Evolutionary conservation across 257 asterid species (phyloP).

Genomic region (Gentiana macrophylla): DNA sequence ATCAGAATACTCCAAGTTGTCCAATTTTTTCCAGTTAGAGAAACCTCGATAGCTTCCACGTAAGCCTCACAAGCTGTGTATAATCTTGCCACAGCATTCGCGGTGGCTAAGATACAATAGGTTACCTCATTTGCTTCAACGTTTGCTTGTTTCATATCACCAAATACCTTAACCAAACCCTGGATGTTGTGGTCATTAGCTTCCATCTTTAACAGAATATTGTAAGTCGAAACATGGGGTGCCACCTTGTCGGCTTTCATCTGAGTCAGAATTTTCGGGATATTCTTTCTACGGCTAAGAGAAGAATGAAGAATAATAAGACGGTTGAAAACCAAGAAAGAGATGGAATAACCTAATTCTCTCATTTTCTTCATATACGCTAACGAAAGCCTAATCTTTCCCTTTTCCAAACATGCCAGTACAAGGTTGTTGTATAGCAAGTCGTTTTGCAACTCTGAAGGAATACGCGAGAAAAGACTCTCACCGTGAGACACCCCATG

Average conservation of each 20-base stretch:
- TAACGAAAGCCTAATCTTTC: slow-evolving; percentile 53
- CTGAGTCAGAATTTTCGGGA: slow-evolving; percentile 58
- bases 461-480: slow-evolving; percentile 59
- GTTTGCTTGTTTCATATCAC: slow-evolving; percentile 45
- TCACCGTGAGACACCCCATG: slow-evolving; percentile 76
- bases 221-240: slow-evolving; percentile 66
- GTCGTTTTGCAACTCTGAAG: slow-evolving; percentile 55
- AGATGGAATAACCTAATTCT: slow-evolving; percentile 57
- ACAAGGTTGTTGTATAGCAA: slow-evolving; percentile 77
- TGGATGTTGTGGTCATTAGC: slow-evolving; percentile 68
- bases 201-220: slow-evolving; percentile 69
- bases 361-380: slow-evolving; percentile 91
- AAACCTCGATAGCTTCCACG: slow-evolving; percentile 45
- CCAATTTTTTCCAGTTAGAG: slow-evolving; percentile 71
- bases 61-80: slow-evolving; percentile 64
- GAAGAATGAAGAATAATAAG: slow-evolving; percentile 75
- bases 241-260: slow-evolving; percentile 78
- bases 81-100: slow-evolving; percentile 85
- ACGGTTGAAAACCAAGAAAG: slow-evolving; percentile 75
- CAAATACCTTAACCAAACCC: slow-evolving; percentile 49
- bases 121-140: slow-evolving; percentile 78
- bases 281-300: slow-evolving; percentile 48
- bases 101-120: slow-evolving; percentile 62
- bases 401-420: slow-evolving; percentile 82
- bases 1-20: slow-evolving; percentile 66